These are phyloP conservation scores for Crucihimalaya himalaica DNA, from an alignment of 345 rosid genomes.

Conservation along the genomic window DNA sequence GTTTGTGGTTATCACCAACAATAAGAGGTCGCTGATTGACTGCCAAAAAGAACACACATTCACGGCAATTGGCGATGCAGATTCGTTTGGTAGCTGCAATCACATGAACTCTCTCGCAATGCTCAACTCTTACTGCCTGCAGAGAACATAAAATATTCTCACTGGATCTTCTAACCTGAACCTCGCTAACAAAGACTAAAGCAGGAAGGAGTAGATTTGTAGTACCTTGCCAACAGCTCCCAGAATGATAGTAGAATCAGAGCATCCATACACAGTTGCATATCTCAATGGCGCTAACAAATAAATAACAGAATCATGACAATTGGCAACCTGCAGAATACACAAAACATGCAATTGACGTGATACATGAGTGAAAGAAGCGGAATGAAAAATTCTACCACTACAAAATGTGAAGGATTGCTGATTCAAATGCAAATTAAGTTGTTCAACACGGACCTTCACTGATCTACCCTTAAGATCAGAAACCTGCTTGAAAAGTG, in stretches of 20 bases:
- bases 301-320: slow-evolving; percentile 95
- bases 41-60: slow-evolving; percentile 92
- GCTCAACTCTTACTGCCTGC: slow-evolving; percentile 94
- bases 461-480: slow-evolving; percentile 86
- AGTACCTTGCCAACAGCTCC: slow-evolving; percentile 98
- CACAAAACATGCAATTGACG: slow-evolving; percentile 18
- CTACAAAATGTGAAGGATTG: slow-evolving; percentile 18
- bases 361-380: slow-evolving; percentile 9
- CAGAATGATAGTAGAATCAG: slow-evolving; percentile 90
- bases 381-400: background rate
- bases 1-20: slow-evolving; percentile 93
- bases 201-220: slow-evolving; percentile 2
- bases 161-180: background rate
- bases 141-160: slow-evolving; percentile 30
- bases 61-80: slow-evolving; percentile 95
- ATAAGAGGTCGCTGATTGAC: slow-evolving; percentile 97
- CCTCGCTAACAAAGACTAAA: slow-evolving; percentile 2
- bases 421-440: slow-evolving; percentile 8
- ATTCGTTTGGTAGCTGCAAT: slow-evolving; percentile 84
- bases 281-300: slow-evolving; percentile 89
- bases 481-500: slow-evolving; percentile 84
- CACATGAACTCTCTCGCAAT: slow-evolving; percentile 98
- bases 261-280: slow-evolving; percentile 92
- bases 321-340: slow-evolving; percentile 76
- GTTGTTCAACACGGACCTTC: slow-evolving; percentile 60